Percentiles rank a stretch among this genome's conserved stretches.
Conservation (phyloP, 441 rosid genomes). For the Dalechampia spathulata region DNA sequence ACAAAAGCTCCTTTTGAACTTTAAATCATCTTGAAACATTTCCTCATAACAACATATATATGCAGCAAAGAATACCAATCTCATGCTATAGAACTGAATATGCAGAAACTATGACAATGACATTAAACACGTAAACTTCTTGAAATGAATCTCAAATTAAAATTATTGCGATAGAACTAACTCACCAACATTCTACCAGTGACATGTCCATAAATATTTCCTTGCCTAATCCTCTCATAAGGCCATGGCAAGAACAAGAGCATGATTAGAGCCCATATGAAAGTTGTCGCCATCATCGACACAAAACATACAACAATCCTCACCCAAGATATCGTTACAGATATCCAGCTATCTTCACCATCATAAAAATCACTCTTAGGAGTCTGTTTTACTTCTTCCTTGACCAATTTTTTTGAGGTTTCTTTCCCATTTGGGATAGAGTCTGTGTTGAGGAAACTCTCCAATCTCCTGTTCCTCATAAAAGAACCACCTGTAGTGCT, state of each 20-base stretch:
- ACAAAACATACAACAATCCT: conserved; percentile 41
- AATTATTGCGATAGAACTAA: too few relatives aligned
- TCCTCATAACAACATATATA: too few relatives aligned
- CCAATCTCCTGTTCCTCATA: conserved; percentile 39
- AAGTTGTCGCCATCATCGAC: conserved; percentile 41
- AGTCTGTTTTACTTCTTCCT: conserved; percentile 13
- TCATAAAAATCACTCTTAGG: conserved; percentile 16
- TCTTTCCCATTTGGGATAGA: conserved; percentile 16
- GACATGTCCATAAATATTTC: conserved; percentile 50
- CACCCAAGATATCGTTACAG: conserved; percentile 30
- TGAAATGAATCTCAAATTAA: too few relatives aligned
- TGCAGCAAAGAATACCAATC: too few relatives aligned
- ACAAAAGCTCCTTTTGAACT: conserved; percentile 10
- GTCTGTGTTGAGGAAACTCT: conserved; percentile 29
- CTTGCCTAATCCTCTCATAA: conserved; percentile 38
- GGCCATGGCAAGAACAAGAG: conserved; percentile 47
- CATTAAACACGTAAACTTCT: too few relatives aligned
- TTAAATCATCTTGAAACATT: neutral
- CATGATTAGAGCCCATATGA: conserved; percentile 40
- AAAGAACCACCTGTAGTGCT: conserved; percentile 27
- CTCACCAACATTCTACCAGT: conserved; percentile 56
- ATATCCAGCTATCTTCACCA: conserved; percentile 39
- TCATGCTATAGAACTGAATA: neutral
- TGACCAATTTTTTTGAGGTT: conserved; percentile 8
- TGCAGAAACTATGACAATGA: neutral